Percentiles rank a stretch among this genome's conserved stretches.
Conservation (phyloP, 768 basidiomycete genomes). For the Sporobolomyces roseus region DNA sequence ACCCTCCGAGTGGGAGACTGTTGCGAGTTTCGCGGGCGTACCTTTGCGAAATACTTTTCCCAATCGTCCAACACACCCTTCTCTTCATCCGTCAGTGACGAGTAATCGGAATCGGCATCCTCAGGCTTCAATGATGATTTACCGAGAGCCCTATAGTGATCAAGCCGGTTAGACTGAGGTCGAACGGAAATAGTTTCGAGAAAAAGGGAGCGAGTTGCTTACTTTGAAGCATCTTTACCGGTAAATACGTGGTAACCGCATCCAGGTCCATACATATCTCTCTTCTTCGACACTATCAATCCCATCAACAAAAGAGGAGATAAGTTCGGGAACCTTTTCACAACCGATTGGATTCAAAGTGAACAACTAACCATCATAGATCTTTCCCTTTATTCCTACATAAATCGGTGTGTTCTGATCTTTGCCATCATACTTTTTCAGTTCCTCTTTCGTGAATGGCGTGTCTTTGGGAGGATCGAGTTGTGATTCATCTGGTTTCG, state of each 20-base stretch:
- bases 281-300: slow-evolving; percentile 63
- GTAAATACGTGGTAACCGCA: slow-evolving; percentile 65
- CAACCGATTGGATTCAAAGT: too few relatives aligned
- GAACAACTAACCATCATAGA: slow-evolving; percentile 35
- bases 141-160: slow-evolving; percentile 62
- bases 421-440: slow-evolving; percentile 68
- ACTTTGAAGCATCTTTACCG: slow-evolving; percentile 78
- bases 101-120: slow-evolving; percentile 85
- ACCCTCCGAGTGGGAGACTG: too few relatives aligned
- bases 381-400: slow-evolving; percentile 82
- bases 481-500: slow-evolving; percentile 1
- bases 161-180: background rate
- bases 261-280: slow-evolving; percentile 82
- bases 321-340: background rate
- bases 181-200: background rate
- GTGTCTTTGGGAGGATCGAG: slow-evolving; percentile 62
- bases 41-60: slow-evolving; percentile 80
- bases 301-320: background rate
- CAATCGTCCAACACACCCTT: slow-evolving; percentile 80
- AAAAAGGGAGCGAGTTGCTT: background rate
- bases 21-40: slow-evolving; percentile 43
- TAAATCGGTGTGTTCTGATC: slow-evolving; percentile 69
- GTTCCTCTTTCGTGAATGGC: slow-evolving; percentile 65
- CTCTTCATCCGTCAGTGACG: slow-evolving; percentile 65
- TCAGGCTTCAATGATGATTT: slow-evolving; percentile 80